Base-by-base conservation (phyloP, 2,329 filamentous ascomycete species). In the Colletotrichum sp. region DNA sequence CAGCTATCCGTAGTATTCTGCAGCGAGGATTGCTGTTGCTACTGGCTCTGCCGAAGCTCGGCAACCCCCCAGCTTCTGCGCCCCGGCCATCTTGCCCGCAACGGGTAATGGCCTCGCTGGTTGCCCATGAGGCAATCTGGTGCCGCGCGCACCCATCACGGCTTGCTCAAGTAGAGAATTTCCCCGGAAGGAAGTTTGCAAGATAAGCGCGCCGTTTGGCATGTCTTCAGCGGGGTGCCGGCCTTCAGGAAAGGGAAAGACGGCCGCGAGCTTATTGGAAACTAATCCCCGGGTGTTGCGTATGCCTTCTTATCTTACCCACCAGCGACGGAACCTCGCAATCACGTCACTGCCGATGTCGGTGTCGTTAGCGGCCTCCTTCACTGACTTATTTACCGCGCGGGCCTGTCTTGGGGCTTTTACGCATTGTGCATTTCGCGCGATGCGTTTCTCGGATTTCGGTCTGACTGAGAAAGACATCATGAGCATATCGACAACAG, bases 331-430 rank as follows among this genome's bases (percentile, higher is more conserved):
- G 55, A 63, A 75, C 73, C 73, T 75, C 59, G 73, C 63, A 73
- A 75, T 72, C 73, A 73, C 69, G 70, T 73, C 73, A 75, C 57
- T 75, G 73, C 73, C 73, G 73, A 75, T 75, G 73, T 75, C 73
- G 73, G 73, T 72, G 63, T 68, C 36, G 66, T 60, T 48, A 34
- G 55, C 68, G 36, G 24, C 22, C 36, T 24, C 9, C 55, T 22
- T 26, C 57, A 9, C 57, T 32, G n/a, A 28, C 32, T 60, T 68
- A 44, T 60, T 24, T 60, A 60, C 39, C 18, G 39, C 39, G 18
- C 39, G 39, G 39, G 18, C 39, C 39, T 48, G 18, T 30, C 65
- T 68, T 30, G 48, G 59, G 59, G 59, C 16, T 6, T 62, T 62
- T 30, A 8, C 7, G 1, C 65, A 6, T 57, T 22, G 30, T 34